Evolutionary conservation across 306 rosid genomes (phyloP).

Genomic region (Casuarina equisetifolia): DNA sequence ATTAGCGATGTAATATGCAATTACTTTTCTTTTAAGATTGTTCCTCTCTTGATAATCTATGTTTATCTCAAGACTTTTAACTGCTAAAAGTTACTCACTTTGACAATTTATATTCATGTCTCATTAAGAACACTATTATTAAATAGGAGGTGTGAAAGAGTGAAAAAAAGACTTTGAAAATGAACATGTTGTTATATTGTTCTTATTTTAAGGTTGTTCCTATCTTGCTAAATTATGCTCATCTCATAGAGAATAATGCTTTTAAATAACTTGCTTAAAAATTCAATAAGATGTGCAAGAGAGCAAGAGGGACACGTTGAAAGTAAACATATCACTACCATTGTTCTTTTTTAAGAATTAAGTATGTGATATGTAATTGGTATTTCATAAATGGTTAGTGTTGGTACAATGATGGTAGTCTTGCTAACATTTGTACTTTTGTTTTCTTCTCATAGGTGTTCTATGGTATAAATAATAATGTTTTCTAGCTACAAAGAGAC

Average conservation of each 20-base stretch:
- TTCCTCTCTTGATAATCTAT: background rate
- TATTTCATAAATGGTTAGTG: conserved; percentile 1
- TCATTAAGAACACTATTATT: no score
- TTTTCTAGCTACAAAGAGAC: conserved; percentile 91
- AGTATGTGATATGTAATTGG: background rate
- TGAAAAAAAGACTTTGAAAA: no score
- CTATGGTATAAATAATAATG: conserved; percentile 93
- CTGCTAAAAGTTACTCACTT: no score
- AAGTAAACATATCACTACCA: background rate
- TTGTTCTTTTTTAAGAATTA: background rate
- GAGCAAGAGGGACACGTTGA: background rate
- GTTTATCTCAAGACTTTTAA: no score
- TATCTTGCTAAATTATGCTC: background rate
- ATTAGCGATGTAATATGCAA: no score
- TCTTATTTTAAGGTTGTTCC: no score
- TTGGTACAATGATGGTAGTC: conserved; percentile 5
- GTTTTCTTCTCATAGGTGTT: conserved; percentile 58
- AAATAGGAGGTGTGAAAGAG: no score
- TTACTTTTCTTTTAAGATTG: no score
- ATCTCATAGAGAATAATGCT: background rate
- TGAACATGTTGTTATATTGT: no score
- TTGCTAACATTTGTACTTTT: conserved; percentile 26
- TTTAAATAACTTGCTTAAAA: background rate
- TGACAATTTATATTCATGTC: no score
- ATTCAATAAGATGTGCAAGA: background rate